Evolutionary conservation across 768 basidiomycete species (phyloP).

Genomic region (Mycena belliarum): DNA sequence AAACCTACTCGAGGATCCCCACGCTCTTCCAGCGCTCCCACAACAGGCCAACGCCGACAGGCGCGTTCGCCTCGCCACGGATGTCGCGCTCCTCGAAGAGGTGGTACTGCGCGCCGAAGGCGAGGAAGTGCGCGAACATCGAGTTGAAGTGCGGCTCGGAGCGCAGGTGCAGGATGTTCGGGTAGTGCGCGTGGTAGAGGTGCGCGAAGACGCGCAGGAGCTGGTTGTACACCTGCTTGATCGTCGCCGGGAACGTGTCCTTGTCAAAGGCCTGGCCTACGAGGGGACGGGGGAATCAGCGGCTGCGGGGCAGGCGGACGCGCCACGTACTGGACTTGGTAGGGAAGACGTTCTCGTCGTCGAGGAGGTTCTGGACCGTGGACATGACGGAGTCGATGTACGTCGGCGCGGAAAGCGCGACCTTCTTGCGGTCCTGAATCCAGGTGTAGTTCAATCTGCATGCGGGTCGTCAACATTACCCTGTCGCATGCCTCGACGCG

Average conservation of each 20-base stretch:
- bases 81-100: constrained; percentile 89
- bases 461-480: neutral
- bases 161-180: constrained; percentile 88
- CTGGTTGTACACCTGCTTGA: constrained; percentile 95
- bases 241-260: constrained; percentile 74
- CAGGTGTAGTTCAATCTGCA: constrained; percentile 90
- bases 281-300: too few species aligned
- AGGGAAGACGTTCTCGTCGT: constrained; percentile 93
- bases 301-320: neutral
- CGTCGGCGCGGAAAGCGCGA: constrained; percentile 87
- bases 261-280: constrained; percentile 81
- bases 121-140: constrained; percentile 96
- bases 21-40: constrained; percentile 91
- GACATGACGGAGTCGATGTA: constrained; percentile 99
- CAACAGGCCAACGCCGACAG: constrained; percentile 75
- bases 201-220: constrained; percentile 97
- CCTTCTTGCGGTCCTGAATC: constrained; percentile 88
- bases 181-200: constrained; percentile 95
- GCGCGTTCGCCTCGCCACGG: constrained; percentile 60
- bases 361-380: constrained; percentile 90
- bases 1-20: constrained; percentile 58
- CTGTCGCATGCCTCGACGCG: neutral
- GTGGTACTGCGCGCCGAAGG: constrained; percentile 95
- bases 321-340: constrained; percentile 81
- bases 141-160: constrained; percentile 97